A percentile compares a stretch with the other conserved stretches of the same genome.
These are phyloP conservation scores for Berberis vulgaris DNA, from an alignment of 164 flowering plant genomes.

Conservation along the genomic window DNA sequence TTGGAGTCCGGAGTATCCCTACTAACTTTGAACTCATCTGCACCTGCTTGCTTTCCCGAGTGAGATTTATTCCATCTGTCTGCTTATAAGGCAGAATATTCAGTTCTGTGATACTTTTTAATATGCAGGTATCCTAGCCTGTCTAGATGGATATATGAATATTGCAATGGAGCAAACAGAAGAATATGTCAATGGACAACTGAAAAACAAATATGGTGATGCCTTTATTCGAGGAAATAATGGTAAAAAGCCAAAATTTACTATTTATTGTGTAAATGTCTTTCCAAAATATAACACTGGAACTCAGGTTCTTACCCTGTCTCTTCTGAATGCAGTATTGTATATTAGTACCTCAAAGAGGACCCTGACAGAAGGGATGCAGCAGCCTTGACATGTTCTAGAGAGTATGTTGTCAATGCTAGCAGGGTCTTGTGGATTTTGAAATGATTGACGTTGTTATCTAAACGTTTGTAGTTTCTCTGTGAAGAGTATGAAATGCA, in stretches of 20 bases:
- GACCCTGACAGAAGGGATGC: slow-evolving; percentile 75
- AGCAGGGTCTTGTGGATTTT: no score
- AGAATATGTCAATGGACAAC: slow-evolving; percentile 95
- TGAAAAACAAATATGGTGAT: slow-evolving; percentile 95
- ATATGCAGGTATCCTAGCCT: slow-evolving; percentile 80
- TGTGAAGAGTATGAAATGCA: no score
- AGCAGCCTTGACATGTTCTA: slow-evolving; percentile 1
- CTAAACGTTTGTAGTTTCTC: no score
- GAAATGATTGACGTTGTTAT: no score
- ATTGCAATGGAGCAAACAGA: slow-evolving; percentile 99
- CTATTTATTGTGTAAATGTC: not conserved
- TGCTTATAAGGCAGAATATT: no score
- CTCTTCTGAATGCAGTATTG: slow-evolving; percentile 46
- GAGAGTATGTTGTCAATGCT: no score
- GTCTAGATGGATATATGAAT: slow-evolving; percentile 97
- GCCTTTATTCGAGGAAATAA: slow-evolving; percentile 98
- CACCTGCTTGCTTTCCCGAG: no score
- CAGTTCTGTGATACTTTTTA: not conserved
- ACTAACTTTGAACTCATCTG: no score
- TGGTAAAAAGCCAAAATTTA: slow-evolving; percentile 31
- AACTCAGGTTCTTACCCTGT: not conserved
- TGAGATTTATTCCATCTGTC: no score
- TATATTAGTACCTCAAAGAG: slow-evolving; percentile 92
- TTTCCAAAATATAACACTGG: not conserved
- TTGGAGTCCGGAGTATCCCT: no score